phyloP scores from a whole-genome alignment of 495 filamentous ascomycete genomes.

The Penicillium fimorum region DNA sequence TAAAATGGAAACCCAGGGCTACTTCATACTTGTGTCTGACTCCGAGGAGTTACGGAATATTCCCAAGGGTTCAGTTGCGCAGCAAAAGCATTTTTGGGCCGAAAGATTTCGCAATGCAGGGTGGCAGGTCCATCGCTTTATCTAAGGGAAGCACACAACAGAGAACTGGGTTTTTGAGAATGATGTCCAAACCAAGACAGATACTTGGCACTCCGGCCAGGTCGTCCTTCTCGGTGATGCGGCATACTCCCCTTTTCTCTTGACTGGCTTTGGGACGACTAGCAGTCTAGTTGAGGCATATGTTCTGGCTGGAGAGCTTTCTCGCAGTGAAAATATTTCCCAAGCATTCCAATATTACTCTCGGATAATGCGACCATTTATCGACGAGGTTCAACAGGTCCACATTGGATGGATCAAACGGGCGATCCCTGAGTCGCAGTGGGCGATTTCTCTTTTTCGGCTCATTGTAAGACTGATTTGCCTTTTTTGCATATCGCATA shows the following conservation, averaged over 20 bases:
- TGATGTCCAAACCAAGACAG: constrained; percentile 39
- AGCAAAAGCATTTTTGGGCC: constrained; percentile 30
- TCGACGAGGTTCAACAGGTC: constrained; percentile 31
- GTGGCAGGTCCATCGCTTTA: constrained; percentile 40
- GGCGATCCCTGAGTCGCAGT: constrained; percentile 21
- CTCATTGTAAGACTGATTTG: constrained; percentile 21
- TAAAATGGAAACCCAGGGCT: constrained; percentile 21
- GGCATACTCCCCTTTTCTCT: constrained; percentile 48
- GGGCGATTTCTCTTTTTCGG: constrained; percentile 26
- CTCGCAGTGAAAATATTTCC: constrained; percentile 19
- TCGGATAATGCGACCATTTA: constrained; percentile 26
- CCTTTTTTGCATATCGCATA: constrained; percentile 23
- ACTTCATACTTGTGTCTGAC: constrained; percentile 23
- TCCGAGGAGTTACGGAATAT: constrained; percentile 20
- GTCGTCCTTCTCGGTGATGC: constrained; percentile 57
- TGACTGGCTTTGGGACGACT: constrained; percentile 52
- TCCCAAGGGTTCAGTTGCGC: constrained; percentile 15
- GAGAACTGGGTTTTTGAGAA: constrained; percentile 52
- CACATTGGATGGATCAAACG: constrained; percentile 16
- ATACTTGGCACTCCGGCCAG: constrained; percentile 46
- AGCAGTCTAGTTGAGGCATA: constrained; percentile 49
- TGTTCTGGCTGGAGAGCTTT: constrained; percentile 54
- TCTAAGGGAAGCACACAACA: constrained; percentile 41
- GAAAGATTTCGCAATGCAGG: constrained; percentile 41
- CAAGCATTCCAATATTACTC: constrained; percentile 32